These are phyloP conservation scores for Brassica cretica DNA, from an alignment of 345 rosid species.

Conservation along the genomic window DNA sequence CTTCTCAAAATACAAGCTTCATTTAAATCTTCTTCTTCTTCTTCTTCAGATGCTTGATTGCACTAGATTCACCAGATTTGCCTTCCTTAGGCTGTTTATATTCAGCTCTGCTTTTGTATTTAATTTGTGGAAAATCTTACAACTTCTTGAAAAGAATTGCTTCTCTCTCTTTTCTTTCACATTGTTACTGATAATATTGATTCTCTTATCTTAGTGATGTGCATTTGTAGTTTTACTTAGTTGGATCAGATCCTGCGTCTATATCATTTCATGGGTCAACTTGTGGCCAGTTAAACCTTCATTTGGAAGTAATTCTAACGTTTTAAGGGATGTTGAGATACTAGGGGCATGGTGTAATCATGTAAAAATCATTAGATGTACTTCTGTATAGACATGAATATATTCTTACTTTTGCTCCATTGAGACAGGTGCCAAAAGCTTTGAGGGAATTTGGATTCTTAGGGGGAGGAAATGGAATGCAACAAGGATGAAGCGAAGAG, in stretches of 20 bases:
- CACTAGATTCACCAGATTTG: conserved; percentile 18
- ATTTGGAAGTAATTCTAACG: conserved; percentile 13
- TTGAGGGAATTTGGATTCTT: conserved; percentile 13
- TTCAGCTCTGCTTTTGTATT: background rate
- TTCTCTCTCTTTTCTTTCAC: background rate
- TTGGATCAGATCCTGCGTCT: conserved; percentile 13
- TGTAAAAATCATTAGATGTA: background rate
- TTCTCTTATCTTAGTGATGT: background rate
- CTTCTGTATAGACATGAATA: conserved; percentile 10
- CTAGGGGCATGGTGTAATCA: background rate
- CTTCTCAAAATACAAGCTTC: background rate
- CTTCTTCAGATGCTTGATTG: conserved; percentile 7
- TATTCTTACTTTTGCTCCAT: background rate
- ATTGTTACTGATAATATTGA: background rate
- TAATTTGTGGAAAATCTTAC: background rate
- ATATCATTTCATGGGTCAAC: conserved; percentile 12
- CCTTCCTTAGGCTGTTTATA: conserved; percentile 2
- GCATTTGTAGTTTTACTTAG: conserved; percentile 21
- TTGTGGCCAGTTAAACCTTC: background rate
- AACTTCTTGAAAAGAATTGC: conserved; percentile 4
- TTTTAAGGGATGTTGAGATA: conserved; percentile 4
- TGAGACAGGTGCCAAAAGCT: conserved; percentile 25
- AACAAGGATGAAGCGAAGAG: conserved; percentile 85
- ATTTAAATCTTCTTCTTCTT: background rate
- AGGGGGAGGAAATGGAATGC: conserved; percentile 66